These are phyloP conservation scores for Populus hybrid DNA, from an alignment of 441 rosid species.

Conservation along the genomic window DNA sequence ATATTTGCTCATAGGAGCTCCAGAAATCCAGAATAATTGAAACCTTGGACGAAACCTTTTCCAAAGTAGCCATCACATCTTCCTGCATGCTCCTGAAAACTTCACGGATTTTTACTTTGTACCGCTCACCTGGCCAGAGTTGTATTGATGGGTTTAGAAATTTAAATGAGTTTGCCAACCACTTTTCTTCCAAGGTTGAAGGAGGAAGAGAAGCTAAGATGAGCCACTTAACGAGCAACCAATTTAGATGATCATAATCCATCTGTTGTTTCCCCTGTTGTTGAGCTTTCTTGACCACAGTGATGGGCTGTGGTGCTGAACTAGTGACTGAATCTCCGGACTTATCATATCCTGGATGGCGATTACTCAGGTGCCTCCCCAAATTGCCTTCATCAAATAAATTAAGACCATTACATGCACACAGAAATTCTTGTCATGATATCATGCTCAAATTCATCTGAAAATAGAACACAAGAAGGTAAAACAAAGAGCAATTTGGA, in stretches of 20 bases:
- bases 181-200: conserved; percentile 68
- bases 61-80: conserved; percentile 63
- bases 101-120: conserved; percentile 61
- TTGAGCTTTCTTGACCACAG: conserved; percentile 53
- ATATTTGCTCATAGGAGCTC: conserved; percentile 72
- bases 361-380: conserved; percentile 84
- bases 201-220: conserved; percentile 78
- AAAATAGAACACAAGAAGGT: not conserved
- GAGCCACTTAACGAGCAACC: conserved; percentile 27
- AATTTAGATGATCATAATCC: conserved; percentile 88
- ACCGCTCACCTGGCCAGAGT: conserved; percentile 71
- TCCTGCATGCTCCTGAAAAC: conserved; percentile 89
- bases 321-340: conserved; percentile 43
- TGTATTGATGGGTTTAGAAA: conserved; percentile 73
- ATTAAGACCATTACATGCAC: conserved; percentile 18
- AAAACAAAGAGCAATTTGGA: conserved; percentile 3
- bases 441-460: conserved; percentile 11
- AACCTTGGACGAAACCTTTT: conserved; percentile 70
- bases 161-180: conserved; percentile 77
- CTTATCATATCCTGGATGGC: conserved; percentile 95
- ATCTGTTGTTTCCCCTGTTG: conserved; percentile 54
- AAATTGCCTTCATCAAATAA: conserved; percentile 54
- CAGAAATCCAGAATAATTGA: conserved; percentile 73
- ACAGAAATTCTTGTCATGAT: conserved; percentile 7
- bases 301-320: conserved; percentile 39